Base-by-base conservation (phyloP, 257 asterid genomes). In the Nicotiana attenuata region DNA sequence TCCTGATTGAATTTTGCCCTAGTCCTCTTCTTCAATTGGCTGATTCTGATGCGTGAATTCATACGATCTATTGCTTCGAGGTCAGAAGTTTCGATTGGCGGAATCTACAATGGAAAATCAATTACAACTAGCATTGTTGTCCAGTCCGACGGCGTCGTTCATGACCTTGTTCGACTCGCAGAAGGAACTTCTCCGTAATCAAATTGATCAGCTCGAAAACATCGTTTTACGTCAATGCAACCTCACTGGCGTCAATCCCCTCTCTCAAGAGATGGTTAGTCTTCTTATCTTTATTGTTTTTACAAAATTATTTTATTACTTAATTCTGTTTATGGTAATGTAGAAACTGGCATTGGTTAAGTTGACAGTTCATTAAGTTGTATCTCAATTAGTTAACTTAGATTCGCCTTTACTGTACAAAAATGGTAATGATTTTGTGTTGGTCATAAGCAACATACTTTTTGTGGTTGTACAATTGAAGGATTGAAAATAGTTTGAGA, bases 171-270 rank as follows among this genome's bases (percentile, higher is more conserved):
- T 96, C 86, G 89, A 87, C 50, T 88, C 87, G 82, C 99, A 96
- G 88, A 89, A 71, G 85, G 91, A 88, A 71, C 89, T 93, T 35
- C 81, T 96, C 69, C 78, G 80, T 83, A 83, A 80, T 65, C 99
- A 96, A 93, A 87, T 94, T 86, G 95, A 89, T 67, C 92, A 89
- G 83, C 97, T 96, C 80, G 89, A 92, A 60, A 84, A 90, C 81
- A 88, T 96, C 75, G 98, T 96, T 78, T 85, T 87, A 76, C 84
- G 84, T 19, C 98, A 96, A 86, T 96, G 98, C 92, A 85, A 89
- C 84, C 93, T 96, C 81, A 96, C 98, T 60, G 98, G 99, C 86
- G 89, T 91, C 86, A 96, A 96, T 84, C 99, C 99, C 76, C 96
- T 96, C 57, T 96, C 98, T 77, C 98, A 96, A 83, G 99, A 96